Evolutionary conservation across 768 basidiomycete species (phyloP), one percentile per base, ranked within the genome.

Genomic region (Amyloporia xantha): DNA sequence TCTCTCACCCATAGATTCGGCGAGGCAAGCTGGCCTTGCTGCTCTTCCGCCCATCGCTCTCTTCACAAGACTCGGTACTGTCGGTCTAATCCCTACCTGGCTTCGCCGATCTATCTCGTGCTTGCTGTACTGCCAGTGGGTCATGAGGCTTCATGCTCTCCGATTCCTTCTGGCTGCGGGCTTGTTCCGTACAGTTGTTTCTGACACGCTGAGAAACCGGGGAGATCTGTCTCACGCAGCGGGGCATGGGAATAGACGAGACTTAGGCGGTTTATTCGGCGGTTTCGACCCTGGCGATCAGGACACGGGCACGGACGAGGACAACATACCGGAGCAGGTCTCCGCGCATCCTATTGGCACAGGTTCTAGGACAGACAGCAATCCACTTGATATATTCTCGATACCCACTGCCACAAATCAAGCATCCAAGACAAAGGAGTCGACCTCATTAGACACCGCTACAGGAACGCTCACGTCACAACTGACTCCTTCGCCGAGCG

Each of bases 1-100:
- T n/a, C n/a, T n/a, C n/a, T n/a, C n/a, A n/a, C n/a, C n/a, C n/a
- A n/a, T n/a, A n/a, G n/a, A n/a, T n/a, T n/a, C n/a, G n/a, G n/a
- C n/a, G n/a, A n/a, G n/a, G 44, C 28, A 33, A 45, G 44, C 28
- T 45, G 27, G 44, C 44, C 44, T 45, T 43, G 24, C 24, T 25
- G 4, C 6, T 24, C 40, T 20, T 41, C 40, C 40, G 40, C 40
- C 17, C 20, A 41, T 24, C 21, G 24, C 42, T 27, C 30, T 27
- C 26, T 27, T 24, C 23, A 9, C 42, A 27, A 5, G 40, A 19
- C 15, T 21, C n/a, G n/a, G n/a, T n/a, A n/a, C n/a, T n/a, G n/a
- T n/a, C n/a, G n/a, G n/a, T n/a, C n/a, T n/a, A n/a, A n/a, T n/a
- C n/a, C n/a, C 40, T 20, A n/a, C n/a, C n/a, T n/a, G n/a, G n/a